Evolutionary conservation across 306 rosid genomes (phyloP).

Genomic region (Trifolium repens): DNA sequence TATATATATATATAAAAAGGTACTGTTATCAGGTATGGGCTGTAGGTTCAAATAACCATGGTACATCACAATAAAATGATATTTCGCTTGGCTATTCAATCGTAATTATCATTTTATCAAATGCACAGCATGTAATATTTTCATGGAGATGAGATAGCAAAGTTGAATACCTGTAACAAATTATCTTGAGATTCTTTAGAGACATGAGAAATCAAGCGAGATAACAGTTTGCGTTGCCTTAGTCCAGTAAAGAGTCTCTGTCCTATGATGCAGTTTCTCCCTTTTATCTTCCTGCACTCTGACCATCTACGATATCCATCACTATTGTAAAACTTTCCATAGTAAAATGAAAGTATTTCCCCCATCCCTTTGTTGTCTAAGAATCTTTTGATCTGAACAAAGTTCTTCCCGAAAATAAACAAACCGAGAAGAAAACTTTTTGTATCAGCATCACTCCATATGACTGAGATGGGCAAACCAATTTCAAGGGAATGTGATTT

Average conservation of each 20-base stretch:
- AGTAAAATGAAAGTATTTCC: conserved; percentile 70
- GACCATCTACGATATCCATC: conserved; percentile 71
- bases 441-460: conserved; percentile 54
- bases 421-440: conserved; percentile 67
- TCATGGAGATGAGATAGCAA: conserved; percentile 14
- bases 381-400: background rate
- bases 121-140: background rate
- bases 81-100: background rate
- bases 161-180: conserved; percentile 64
- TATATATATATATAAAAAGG: background rate
- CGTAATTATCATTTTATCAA: background rate
- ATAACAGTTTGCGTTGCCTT: conserved; percentile 65
- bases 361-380: conserved; percentile 56
- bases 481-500: background rate
- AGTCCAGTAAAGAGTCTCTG: conserved; percentile 45
- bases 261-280: conserved; percentile 52
- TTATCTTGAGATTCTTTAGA: conserved; percentile 54
- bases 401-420: background rate
- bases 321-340: conserved; percentile 74
- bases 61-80: background rate
- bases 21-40: background rate
- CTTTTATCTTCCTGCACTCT: conserved; percentile 57
- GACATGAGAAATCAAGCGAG: conserved; percentile 64
- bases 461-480: background rate
- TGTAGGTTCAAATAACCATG: background rate